These are phyloP conservation scores for Lolium multiflorum DNA, from an alignment of 176 grass and related monocot species.

Conservation along the genomic window DNA sequence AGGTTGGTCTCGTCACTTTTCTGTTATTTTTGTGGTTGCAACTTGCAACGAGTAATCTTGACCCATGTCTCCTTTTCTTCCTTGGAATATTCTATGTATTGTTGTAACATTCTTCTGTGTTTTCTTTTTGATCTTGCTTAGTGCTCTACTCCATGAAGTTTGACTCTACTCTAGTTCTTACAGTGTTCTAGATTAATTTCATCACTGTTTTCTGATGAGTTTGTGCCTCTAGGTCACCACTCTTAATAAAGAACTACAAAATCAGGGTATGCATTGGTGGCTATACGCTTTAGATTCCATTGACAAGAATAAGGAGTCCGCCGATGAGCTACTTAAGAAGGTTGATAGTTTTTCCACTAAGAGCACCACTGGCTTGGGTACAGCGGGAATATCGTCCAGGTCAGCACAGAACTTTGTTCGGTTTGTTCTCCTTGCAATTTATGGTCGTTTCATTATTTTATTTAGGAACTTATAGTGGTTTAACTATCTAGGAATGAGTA, in stretches of 20 bases:
- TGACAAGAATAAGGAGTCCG: conserved; percentile 70
- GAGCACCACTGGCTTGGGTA: conserved; percentile 69
- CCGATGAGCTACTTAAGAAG: conserved; percentile 73
- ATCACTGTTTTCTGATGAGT: conserved; percentile 23
- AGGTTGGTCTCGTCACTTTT: conserved; percentile 50
- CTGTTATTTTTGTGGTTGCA: conserved; percentile 20
- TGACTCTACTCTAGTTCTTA: background rate
- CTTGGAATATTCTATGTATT: conserved; percentile 9
- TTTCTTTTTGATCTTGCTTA: conserved; percentile 20
- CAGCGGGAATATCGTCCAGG: conserved; percentile 70
- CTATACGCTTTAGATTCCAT: conserved; percentile 73
- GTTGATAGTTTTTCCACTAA: conserved; percentile 78
- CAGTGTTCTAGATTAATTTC: background rate
- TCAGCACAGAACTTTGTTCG: conserved; percentile 49
- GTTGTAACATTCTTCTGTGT: conserved; percentile 4
- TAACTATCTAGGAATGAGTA: conserved; percentile 9
- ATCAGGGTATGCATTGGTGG: conserved; percentile 76
- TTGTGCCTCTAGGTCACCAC: conserved; percentile 64
- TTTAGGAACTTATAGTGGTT: conserved; percentile 15
- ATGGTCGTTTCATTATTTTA: background rate
- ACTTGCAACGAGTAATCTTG: conserved; percentile 30
- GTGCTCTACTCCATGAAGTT: conserved; percentile 9
- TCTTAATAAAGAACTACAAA: conserved; percentile 62
- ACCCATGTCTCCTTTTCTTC: conserved; percentile 22
- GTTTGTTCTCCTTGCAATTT: conserved; percentile 37